Percentiles rank a stretch among this genome's conserved stretches.
phyloP scores from a whole-genome alignment of 495 filamentous ascomycete genomes.

The Pseudomonodictys pantanalensis region DNA sequence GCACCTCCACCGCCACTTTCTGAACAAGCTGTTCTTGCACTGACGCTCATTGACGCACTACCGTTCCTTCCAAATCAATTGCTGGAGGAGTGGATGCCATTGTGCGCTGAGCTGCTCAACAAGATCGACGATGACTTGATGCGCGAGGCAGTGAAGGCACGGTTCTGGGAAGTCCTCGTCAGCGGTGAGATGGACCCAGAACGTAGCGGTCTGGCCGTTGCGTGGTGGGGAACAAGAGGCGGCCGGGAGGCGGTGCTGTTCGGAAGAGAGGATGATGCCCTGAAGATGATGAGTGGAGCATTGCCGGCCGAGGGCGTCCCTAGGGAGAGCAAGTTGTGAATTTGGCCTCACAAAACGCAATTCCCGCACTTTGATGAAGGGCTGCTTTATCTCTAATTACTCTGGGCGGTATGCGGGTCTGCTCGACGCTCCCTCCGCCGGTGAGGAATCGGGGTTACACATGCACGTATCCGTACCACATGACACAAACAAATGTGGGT shows the following conservation, averaged over 20 bases:
- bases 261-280: constrained; percentile 44
- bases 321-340: constrained; percentile 37
- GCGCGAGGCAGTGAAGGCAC: constrained; percentile 61
- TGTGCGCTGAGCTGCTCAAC: constrained; percentile 67
- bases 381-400: no score
- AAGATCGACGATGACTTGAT: constrained; percentile 58
- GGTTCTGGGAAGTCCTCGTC: constrained; percentile 82
- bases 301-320: constrained; percentile 33
- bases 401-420: no score
- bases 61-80: constrained; percentile 66
- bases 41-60: constrained; percentile 80
- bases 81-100: constrained; percentile 74
- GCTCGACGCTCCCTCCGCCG: no score
- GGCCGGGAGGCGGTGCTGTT: constrained; percentile 65
- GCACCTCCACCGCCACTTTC: constrained; percentile 52
- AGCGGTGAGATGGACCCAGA: constrained; percentile 92
- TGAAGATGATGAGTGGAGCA: constrained; percentile 60
- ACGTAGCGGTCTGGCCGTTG: constrained; percentile 71
- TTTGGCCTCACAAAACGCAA: no score
- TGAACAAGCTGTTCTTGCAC: constrained; percentile 73
- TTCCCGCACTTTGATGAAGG: no score
- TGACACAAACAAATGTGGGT: no score
- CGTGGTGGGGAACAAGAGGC: constrained; percentile 79
- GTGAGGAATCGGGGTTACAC: no score
- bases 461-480: no score